phyloP scores from a whole-genome alignment of 768 basidiomycete species.

The Cystobasidiopsis lactophilus region DNA sequence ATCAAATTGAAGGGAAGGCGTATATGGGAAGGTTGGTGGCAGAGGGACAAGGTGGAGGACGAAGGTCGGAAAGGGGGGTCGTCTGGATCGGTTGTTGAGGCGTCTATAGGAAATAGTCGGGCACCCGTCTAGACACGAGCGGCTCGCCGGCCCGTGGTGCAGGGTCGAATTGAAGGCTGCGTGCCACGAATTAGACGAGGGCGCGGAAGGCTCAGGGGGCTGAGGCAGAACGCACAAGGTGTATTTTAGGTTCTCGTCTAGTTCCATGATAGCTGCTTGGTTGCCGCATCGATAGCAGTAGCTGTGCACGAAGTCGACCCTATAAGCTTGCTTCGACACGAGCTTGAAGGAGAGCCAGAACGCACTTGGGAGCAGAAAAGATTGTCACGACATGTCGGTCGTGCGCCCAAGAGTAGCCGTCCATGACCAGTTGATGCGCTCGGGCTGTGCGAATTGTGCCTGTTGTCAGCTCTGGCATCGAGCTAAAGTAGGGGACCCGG shows the following conservation, averaged over 20 bases:
- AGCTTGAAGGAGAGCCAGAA: background rate
- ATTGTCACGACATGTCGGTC: conserved; percentile 87
- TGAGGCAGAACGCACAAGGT: conserved; percentile 60
- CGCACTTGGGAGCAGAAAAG: conserved; percentile 95
- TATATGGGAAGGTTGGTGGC: conserved; percentile 7
- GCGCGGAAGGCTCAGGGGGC: conserved; percentile 33
- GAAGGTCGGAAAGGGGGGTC: conserved; percentile 3
- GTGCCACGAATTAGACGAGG: background rate
- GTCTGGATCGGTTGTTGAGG: no score
- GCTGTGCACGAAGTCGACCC: background rate
- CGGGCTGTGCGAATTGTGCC: conserved; percentile 82
- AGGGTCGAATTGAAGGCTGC: conserved; percentile 97
- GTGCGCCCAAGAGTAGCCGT: conserved; percentile 68
- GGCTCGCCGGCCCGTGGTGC: conserved; percentile 97
- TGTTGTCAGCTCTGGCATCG: background rate
- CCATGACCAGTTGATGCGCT: conserved; percentile 69
- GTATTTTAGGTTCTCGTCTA: conserved; percentile 42
- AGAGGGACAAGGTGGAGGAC: background rate
- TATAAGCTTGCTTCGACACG: background rate
- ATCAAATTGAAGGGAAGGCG: background rate
- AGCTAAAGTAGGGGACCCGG: background rate
- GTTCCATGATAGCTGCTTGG: conserved; percentile 99
- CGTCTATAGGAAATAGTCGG: no score
- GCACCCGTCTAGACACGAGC: conserved; percentile 46
- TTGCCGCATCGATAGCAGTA: conserved; percentile 99